Base-by-base conservation (phyloP, 176 grass and related monocot species). In the Carex scoparia region DNA sequence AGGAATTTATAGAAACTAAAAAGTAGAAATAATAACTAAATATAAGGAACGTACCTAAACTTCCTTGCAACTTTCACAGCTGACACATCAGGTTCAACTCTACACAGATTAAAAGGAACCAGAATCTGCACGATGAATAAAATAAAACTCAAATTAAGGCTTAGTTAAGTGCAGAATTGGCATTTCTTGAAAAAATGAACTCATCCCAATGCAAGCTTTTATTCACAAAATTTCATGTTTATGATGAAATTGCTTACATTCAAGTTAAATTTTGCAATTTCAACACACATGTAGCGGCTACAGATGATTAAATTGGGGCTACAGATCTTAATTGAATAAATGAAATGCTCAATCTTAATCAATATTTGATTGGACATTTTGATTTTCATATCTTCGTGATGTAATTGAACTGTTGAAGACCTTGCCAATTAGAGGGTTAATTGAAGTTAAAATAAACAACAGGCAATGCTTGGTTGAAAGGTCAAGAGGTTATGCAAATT, bases 61-160 rank as follows among this genome's bases (percentile, higher is more conserved):
- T 33, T 33, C 1, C 33, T 80, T 37, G 55, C 33, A 62, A 57
- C 37, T 37, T 23, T 31, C 14, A 32, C 10, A 80, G 78, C 78
- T 80, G 55, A 80, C 35, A 80, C 14, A n/a, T 19, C 31, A 80
- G 78, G 62, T 80, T 32, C 56, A 80, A n/a, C 54, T 68, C 23
- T 23, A 23, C 23, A 23, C 23, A 23, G 23, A 23, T 23, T 23
- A 23, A 23, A 23, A 23, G 23, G 23, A 7, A 70, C 11, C 67
- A 70, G 42, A 7, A 12, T 70, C 67, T 44, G 37, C 37, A 44
- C 0, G 7, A 44, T 44, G 18, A 5, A 38, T 18, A 33, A 69
- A 16, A 69, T 40, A 69, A 38, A 38, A 42, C 67, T 70, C 32
- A 70, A 70, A 70, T 23, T 23, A 23, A 23, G 23, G 23, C 23